These are phyloP conservation scores for Aspergillus sp. DNA, from an alignment of 2,329 filamentous ascomycete species.

Conservation along the genomic window DNA sequence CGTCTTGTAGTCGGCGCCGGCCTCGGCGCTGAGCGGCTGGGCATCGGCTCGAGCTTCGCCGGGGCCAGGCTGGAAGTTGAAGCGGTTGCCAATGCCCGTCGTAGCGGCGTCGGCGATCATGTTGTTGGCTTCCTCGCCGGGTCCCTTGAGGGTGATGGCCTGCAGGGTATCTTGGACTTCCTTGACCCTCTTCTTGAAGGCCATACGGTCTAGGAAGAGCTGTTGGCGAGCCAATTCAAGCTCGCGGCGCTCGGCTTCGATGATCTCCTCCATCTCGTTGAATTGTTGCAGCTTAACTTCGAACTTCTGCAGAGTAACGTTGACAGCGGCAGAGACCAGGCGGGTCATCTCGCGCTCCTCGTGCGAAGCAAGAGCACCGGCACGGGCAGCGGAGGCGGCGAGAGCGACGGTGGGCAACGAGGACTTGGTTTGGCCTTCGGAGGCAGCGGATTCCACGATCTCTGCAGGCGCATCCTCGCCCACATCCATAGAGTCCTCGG, in stretches of 20 bases:
- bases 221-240: slow-evolving; percentile 89
- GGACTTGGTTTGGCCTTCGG: slow-evolving; percentile 48
- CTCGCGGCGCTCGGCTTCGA: slow-evolving; percentile 89
- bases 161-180: slow-evolving; percentile 74
- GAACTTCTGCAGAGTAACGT: slow-evolving; percentile 91
- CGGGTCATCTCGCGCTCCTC: slow-evolving; percentile 97
- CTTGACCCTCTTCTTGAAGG: slow-evolving; percentile 82
- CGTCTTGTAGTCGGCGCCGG: slow-evolving; percentile 42
- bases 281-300: slow-evolving; percentile 96
- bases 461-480: slow-evolving; percentile 34
- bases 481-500: slow-evolving; percentile 61
- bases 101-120: slow-evolving; percentile 36
- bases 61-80: slow-evolving; percentile 40
- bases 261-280: slow-evolving; percentile 87
- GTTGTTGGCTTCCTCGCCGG: slow-evolving; percentile 41
- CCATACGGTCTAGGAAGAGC: slow-evolving; percentile 85
- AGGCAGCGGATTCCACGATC: slow-evolving; percentile 47
- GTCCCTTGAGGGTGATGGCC: slow-evolving; percentile 41
- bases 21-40: slow-evolving; percentile 42
- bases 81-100: slow-evolving; percentile 38
- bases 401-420: slow-evolving; percentile 72
- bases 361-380: slow-evolving; percentile 85
- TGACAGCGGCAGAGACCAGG: slow-evolving; percentile 86
- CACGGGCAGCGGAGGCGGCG: slow-evolving; percentile 79
- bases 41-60: slow-evolving; percentile 30